phyloP scores from a whole-genome alignment of 768 basidiomycete species.

The Tricholoma flavovirens region DNA sequence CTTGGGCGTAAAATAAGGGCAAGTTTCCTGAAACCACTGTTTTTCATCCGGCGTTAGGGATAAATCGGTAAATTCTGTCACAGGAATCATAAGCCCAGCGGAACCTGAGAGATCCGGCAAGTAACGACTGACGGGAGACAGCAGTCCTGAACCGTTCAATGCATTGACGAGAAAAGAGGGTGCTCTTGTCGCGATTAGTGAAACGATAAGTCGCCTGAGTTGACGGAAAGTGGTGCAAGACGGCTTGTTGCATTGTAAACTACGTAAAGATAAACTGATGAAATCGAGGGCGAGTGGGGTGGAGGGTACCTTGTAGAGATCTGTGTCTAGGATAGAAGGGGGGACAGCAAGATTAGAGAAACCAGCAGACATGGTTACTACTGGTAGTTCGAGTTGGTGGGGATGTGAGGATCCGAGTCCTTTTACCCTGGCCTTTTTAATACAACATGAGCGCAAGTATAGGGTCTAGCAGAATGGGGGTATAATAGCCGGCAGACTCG shows the following conservation, averaged over 20 bases:
- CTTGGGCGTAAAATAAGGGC: slow-evolving; percentile 63
- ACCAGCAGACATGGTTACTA: slow-evolving; percentile 28
- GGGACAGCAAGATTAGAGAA: slow-evolving; percentile 27
- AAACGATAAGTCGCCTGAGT: slow-evolving; percentile 70
- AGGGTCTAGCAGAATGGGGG: slow-evolving; percentile 10
- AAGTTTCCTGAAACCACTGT: slow-evolving; percentile 57
- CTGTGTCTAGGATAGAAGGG: slow-evolving; percentile 80
- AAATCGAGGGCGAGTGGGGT: neutral
- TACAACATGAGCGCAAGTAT: too few relatives aligned
- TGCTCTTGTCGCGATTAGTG: slow-evolving; percentile 65
- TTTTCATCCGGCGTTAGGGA: slow-evolving; percentile 55
- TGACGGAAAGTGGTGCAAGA: slow-evolving; percentile 71
- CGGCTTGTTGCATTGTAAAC: slow-evolving; percentile 96
- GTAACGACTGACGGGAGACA: slow-evolving; percentile 45
- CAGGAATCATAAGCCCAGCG: slow-evolving; percentile 1
- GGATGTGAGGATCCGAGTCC: neutral
- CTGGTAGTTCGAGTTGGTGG: slow-evolving; percentile 9
- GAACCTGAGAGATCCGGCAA: neutral
- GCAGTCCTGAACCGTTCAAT: slow-evolving; percentile 53
- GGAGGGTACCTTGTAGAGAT: slow-evolving; percentile 77
- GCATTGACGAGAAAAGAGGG: slow-evolving; percentile 61
- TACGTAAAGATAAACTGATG: slow-evolving; percentile 24
- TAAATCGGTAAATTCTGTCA: slow-evolving; percentile 63
- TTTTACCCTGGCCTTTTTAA: too few relatives aligned
- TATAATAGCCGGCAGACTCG: too few relatives aligned